Evolutionary conservation across 139 green algal species (phyloP), one percentile per base, ranked within the genome.

Genomic region (Picochlorum sp.): DNA sequence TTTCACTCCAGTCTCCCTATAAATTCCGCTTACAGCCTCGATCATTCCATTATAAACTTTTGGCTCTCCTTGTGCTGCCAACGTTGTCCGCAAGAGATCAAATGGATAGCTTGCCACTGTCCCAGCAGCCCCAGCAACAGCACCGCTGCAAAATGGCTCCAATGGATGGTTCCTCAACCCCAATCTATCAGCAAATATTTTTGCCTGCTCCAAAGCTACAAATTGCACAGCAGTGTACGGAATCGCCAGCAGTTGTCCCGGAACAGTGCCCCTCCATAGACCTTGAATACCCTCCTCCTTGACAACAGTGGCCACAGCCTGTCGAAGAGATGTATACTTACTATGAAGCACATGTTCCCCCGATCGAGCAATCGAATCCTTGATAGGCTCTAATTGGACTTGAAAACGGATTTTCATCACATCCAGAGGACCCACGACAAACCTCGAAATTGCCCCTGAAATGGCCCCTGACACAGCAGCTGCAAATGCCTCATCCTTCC

Each of bases 211-310:
- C 56, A 97, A 67, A 4, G 90, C 75, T n/a, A 92, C 83, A 66
- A 99, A 99, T 72, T 99, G 94, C 6, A 98, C 87, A 11, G 89
- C 94, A 21, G 85, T 95, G 87, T 99, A 99, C 2, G 94, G 94
- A 24, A 98, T 76, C 2, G 87, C 91, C 14, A 99, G 71, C 49
- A 97, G 79, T 74, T 92, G 79, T 18, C 86, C 93, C 10, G 93
- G 91, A 11, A 98, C 75, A 2, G 87, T 97, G 47, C 93, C 93
- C 14, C 84, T 76, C 93, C 93, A 98, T 49, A 99, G 72, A 2
- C 84, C 94, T 90, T 72, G 54, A 14, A 96, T 74, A 54, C 92
- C 92, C 64, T 98, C 92, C 68, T 98, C 92, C 16, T 69, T 79
- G 0, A 92, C 37, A 4, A 98, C 95, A 23, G 86, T 89, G 3